phyloP scores from a whole-genome alignment of 1,284 basidiomycete genomes.

The Singerocomus rubriflavus region DNA sequence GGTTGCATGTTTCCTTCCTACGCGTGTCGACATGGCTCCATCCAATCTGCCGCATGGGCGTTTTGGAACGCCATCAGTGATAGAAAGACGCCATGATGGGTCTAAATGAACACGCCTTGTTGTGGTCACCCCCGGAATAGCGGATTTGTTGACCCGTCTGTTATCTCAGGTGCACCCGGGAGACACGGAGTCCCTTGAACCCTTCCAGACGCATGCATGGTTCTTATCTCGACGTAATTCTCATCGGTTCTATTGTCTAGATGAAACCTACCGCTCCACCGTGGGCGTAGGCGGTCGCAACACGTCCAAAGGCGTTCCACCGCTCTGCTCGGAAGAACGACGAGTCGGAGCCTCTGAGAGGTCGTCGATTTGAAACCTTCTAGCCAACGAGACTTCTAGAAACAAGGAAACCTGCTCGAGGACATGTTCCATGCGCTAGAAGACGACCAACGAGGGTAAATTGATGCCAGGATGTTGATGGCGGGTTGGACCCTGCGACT shows the following conservation, averaged over 20 bases:
- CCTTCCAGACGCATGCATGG: too few relatives aligned
- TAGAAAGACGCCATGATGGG: neutral
- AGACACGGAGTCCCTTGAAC: too few relatives aligned
- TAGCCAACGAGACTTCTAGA: neutral
- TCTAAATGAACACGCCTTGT: slow-evolving; percentile 1
- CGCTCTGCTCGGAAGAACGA: neutral
- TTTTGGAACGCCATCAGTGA: neutral
- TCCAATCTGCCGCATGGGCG: slow-evolving; percentile 3
- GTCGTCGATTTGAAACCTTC: neutral
- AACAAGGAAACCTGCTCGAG: neutral
- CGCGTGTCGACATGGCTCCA: neutral
- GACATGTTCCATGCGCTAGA: neutral
- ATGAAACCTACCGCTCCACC: slow-evolving; percentile 2
- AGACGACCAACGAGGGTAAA: slow-evolving; percentile 3
- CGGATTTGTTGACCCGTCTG: too few relatives aligned
- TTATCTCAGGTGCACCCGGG: too few relatives aligned
- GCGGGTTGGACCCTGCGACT: neutral
- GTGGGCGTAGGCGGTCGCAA: neutral
- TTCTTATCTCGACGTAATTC: slow-evolving; percentile 1
- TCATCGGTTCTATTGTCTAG: neutral
- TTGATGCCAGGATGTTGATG: slow-evolving; percentile 11
- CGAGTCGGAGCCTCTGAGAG: too few relatives aligned
- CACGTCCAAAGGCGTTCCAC: neutral
- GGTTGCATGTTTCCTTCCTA: neutral
- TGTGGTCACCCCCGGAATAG: neutral